phyloP scores from a whole-genome alignment of 768 basidiomycete genomes.

The Rhodotorula taiwanensis region DNA sequence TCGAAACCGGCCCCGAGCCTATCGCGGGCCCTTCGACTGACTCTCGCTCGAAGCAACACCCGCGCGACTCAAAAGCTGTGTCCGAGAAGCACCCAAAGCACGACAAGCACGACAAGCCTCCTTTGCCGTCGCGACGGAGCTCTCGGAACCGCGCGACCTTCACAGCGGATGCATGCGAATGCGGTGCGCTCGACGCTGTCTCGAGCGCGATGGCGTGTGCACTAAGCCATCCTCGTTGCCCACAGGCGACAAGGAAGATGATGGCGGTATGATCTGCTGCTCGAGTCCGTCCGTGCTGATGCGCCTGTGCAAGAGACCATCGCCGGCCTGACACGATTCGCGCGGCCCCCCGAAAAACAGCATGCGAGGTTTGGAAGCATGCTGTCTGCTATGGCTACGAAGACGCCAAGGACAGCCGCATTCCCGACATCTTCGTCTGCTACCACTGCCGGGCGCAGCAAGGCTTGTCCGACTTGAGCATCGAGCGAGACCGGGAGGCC shows the following conservation, averaged over 20 bases:
- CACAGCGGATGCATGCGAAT: conserved; percentile 15
- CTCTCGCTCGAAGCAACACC: no score
- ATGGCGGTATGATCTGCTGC: conserved; percentile 26
- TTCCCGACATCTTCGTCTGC: conserved; percentile 28
- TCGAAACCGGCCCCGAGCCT: no score
- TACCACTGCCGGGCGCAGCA: conserved; percentile 21
- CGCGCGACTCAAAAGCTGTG: background rate
- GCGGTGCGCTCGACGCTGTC: no score
- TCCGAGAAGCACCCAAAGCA: background rate
- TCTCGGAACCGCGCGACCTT: background rate
- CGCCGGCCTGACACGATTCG: background rate
- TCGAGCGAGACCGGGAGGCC: conserved; percentile 1
- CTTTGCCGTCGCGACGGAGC: background rate
- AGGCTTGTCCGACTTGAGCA: background rate
- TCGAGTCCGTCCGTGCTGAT: background rate
- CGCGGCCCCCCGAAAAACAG: conserved; percentile 7
- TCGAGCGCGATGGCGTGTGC: no score
- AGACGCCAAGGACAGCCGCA: background rate
- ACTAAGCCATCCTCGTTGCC: background rate
- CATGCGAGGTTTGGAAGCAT: conserved; percentile 29
- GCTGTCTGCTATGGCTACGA: conserved; percentile 25
- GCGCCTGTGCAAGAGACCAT: no score
- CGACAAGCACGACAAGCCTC: background rate
- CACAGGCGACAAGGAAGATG: conserved; percentile 18
- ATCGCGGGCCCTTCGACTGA: no score